Evolutionary conservation across 2,329 filamentous ascomycete genomes (phyloP).

Genomic region (Aspergillus chevalieri): DNA sequence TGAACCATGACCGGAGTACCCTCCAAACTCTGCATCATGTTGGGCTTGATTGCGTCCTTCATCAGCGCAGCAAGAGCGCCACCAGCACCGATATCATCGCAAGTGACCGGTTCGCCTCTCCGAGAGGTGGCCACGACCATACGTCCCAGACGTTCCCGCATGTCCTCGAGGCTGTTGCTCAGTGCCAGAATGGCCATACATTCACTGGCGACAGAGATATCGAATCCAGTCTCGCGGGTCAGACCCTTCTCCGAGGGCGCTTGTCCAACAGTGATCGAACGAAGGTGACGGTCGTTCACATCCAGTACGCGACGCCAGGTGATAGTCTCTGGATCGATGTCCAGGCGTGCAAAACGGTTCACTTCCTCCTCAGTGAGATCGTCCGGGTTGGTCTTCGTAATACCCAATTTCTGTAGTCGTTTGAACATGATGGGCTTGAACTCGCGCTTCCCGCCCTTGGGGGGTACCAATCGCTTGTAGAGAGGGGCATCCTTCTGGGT

Average conservation of each 20-base stretch:
- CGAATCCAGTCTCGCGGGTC: constrained; percentile 83
- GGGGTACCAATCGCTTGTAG: constrained; percentile 79
- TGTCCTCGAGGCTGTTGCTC: constrained; percentile 77
- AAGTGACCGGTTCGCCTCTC: constrained; percentile 83
- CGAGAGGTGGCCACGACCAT: constrained; percentile 93
- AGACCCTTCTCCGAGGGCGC: constrained; percentile 87
- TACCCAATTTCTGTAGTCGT: constrained; percentile 89
- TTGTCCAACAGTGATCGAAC: constrained; percentile 80
- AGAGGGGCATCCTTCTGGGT: constrained; percentile 87
- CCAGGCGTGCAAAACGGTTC: constrained; percentile 77
- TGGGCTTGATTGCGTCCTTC: constrained; percentile 98
- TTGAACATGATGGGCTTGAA: constrained; percentile 91
- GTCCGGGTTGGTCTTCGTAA: constrained; percentile 88
- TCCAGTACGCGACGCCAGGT: constrained; percentile 95
- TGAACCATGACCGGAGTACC: constrained; percentile 97
- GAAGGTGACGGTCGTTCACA: constrained; percentile 91
- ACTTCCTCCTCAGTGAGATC: constrained; percentile 89
- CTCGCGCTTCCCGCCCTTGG: constrained; percentile 79
- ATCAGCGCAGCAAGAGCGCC: constrained; percentile 91
- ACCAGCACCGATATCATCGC: constrained; percentile 88
- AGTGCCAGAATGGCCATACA: constrained; percentile 97
- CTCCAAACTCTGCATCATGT: constrained; percentile 96
- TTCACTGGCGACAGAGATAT: constrained; percentile 95
- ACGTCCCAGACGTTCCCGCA: constrained; percentile 85
- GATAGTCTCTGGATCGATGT: constrained; percentile 95